Conservation (phyloP, 2,329 filamentous ascomycete genomes). For the Monosporascus sp. region DNA sequence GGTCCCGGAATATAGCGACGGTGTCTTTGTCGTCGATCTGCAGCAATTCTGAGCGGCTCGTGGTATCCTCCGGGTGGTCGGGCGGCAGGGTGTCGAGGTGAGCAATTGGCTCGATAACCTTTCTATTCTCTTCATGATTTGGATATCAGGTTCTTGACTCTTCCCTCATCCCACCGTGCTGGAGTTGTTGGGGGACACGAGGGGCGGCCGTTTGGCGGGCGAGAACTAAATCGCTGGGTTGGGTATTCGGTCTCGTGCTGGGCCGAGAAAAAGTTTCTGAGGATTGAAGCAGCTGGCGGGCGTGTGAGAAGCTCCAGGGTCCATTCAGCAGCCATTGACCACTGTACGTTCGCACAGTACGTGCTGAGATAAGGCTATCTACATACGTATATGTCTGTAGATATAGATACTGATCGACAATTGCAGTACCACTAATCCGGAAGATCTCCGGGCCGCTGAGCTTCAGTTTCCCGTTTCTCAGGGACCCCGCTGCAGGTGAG, state of each 20-base stretch:
- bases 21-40: conserved; percentile 12
- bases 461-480: no score
- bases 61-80: conserved; percentile 33
- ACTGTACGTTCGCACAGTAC: no score
- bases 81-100: conserved; percentile 35
- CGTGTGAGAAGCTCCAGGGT: conserved; percentile 5
- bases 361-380: no score
- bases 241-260: conserved; percentile 22
- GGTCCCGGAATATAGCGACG: conserved; percentile 4
- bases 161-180: conserved; percentile 19
- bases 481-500: no score
- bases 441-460: no score
- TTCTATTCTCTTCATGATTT: conserved; percentile 55
- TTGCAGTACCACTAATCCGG: no score
- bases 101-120: conserved; percentile 58
- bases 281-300: conserved; percentile 15
- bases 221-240: conserved; percentile 8
- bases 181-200: conserved; percentile 15
- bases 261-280: conserved; percentile 25
- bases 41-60: conserved; percentile 3
- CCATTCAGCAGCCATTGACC: not conserved
- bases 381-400: no score
- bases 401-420: no score
- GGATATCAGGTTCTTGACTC: conserved; percentile 7
- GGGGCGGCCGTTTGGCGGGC: conserved; percentile 13